A percentile compares a stretch with the other conserved stretches of the same genome.
Conservation (phyloP, 2,329 filamentous ascomycete genomes). For the Calonectria leucothoes region DNA sequence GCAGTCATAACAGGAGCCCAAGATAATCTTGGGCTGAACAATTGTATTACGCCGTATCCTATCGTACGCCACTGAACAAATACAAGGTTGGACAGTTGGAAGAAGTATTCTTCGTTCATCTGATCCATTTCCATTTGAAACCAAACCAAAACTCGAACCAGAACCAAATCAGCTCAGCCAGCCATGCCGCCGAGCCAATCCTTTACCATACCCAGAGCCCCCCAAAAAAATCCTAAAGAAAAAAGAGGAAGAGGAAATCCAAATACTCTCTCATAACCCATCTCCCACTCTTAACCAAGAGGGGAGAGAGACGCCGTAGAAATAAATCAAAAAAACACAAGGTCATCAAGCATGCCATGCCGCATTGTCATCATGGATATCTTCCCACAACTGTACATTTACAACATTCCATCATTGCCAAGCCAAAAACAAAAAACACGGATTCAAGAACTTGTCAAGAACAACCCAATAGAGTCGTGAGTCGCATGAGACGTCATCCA, state of each 20-base stretch:
- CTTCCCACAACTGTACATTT: slow-evolving; percentile 32
- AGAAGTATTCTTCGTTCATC: not conserved
- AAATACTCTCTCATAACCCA: not conserved
- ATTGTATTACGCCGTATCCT: not conserved
- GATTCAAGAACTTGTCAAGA: slow-evolving; percentile 22
- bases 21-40: not conserved
- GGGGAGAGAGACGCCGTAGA: not conserved
- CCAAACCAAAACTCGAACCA: not conserved
- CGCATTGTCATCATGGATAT: slow-evolving; percentile 36
- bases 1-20: not conserved
- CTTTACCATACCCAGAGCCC: slow-evolving; percentile 4
- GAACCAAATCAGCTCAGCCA: not conserved
- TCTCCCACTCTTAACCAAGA: not conserved
- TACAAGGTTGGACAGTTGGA: not conserved
- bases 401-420: slow-evolving; percentile 31
- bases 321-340: slow-evolving; percentile 17
- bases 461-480: slow-evolving; percentile 30
- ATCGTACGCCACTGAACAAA: not conserved
- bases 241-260: slow-evolving; percentile 7
- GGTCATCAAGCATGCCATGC: slow-evolving; percentile 32
- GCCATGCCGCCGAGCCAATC: not conserved
- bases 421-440: slow-evolving; percentile 17
- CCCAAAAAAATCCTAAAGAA: not conserved
- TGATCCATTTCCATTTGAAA: not conserved
- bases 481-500: slow-evolving; percentile 30